Percentiles rank a stretch among this genome's conserved stretches.
These are phyloP conservation scores for Suhomyces emberorum DNA, from an alignment of 805 yeast species.

Conservation along the genomic window DNA sequence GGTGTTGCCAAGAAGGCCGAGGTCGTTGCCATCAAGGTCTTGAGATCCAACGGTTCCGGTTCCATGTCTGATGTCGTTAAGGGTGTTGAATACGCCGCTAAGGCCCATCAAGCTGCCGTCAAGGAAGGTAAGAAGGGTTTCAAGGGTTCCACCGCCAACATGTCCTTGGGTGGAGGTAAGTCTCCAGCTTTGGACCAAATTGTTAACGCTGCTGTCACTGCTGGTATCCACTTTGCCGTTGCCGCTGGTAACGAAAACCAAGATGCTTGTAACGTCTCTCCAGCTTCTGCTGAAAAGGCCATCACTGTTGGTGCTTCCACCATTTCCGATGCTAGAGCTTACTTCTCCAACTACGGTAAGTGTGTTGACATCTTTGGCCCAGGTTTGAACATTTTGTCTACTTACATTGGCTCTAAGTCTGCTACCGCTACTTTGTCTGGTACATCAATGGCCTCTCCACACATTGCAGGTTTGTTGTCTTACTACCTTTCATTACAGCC, in stretches of 20 bases:
- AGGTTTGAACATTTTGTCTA: conserved; percentile 53
- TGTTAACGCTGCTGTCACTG: conserved; percentile 54
- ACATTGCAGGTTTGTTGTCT: conserved; percentile 52
- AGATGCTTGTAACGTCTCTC: conserved; percentile 59
- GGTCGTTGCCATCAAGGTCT: conserved; percentile 78
- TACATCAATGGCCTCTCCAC: conserved; percentile 65
- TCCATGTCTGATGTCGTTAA: conserved; percentile 78
- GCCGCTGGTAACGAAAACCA: conserved; percentile 64
- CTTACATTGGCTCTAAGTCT: conserved; percentile 50
- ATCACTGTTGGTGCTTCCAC: conserved; percentile 53
- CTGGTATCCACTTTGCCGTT: conserved; percentile 58
- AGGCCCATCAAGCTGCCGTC: conserved; percentile 55
- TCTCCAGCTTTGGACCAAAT: conserved; percentile 56
- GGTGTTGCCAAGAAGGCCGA: conserved; percentile 84
- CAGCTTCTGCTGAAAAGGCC: conserved; percentile 55
- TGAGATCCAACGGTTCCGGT: conserved; percentile 80
- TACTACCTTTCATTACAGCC: conserved; percentile 58
- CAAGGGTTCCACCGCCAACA: conserved; percentile 60
- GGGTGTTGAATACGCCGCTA: conserved; percentile 83
- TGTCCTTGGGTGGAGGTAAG: conserved; percentile 61
- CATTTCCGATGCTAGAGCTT: conserved; percentile 43
- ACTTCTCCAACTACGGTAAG: conserved; percentile 52
- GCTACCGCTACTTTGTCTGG: conserved; percentile 56
- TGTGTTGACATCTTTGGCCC: conserved; percentile 56
- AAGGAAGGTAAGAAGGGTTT: conserved; percentile 37